A percentile compares a stretch with the other conserved stretches of the same genome.
These are phyloP conservation scores for Cadophora malorum DNA, from an alignment of 2,329 filamentous ascomycete genomes.

Conservation along the genomic window DNA sequence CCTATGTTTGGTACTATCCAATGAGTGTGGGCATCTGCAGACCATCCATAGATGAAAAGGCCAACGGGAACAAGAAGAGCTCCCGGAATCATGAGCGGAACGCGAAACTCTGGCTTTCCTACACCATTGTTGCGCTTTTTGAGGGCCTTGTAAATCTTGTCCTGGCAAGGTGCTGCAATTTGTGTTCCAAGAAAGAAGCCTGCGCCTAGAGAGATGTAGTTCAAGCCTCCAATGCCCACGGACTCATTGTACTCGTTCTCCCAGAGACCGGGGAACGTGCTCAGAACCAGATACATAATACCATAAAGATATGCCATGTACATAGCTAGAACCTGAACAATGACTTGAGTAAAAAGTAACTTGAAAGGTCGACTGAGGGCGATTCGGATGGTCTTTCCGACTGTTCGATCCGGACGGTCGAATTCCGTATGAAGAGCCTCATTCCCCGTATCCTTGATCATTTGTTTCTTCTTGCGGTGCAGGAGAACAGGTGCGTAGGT, in stretches of 20 bases:
- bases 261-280: constrained; percentile 67
- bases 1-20: constrained; percentile 66
- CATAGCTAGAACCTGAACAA: constrained; percentile 58
- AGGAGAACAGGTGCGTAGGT: constrained; percentile 58
- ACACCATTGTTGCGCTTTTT: constrained; percentile 42
- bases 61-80: constrained; percentile 62
- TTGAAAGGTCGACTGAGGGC: constrained; percentile 55
- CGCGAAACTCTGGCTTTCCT: constrained; percentile 64
- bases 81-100: constrained; percentile 63
- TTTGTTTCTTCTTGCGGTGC: constrained; percentile 49
- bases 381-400: constrained; percentile 47
- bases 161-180: constrained; percentile 45
- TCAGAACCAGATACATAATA: constrained; percentile 61
- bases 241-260: constrained; percentile 59
- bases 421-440: constrained; percentile 51
- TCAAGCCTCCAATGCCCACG: constrained; percentile 61
- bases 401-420: constrained; percentile 52
- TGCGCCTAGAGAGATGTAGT: constrained; percentile 58
- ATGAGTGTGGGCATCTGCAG: constrained; percentile 55
- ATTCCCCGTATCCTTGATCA: constrained; percentile 60
- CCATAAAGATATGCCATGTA: constrained; percentile 61
- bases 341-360: constrained; percentile 58
- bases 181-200: constrained; percentile 50
- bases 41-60: constrained; percentile 65
- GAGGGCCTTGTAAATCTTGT: constrained; percentile 40